Evolutionary conservation across 1,284 basidiomycete species (phyloP), one percentile per base, ranked within the genome.

Genomic region (Marasmius sp.): DNA sequence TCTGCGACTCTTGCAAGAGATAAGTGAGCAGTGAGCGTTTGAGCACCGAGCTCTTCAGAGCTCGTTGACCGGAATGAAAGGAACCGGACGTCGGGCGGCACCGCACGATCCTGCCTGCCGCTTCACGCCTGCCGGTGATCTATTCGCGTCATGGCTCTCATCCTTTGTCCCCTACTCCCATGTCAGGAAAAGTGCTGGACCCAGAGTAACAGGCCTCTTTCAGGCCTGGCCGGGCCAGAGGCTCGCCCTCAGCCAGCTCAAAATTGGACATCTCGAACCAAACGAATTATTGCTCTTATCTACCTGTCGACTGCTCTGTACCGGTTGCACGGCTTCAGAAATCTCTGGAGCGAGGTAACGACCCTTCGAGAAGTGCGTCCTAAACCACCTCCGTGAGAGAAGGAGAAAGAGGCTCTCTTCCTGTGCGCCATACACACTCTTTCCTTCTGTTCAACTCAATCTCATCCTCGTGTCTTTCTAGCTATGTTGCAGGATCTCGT

Each of bases 401-500:
- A 69, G 45, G 57, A 61, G 33, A 67, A 65, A 38, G 77, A 79
- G 68, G 61, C 74, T 37, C 65, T 77, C 7, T 79, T 74, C 61
- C 68, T 78, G 77, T 78, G 56, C 58, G 75, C 67, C 38, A 12
- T 18, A 9, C 34, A n/a, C 27, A 5, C 6, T 1, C 9, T 12
- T 22, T 39, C 14, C 12, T n/a, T n/a, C 9, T 20, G 7, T 37
- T 51, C 3, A 51, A 18, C 37, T 56, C 14, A 41, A 1, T 43
- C 16, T 22, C 16, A 8, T 9, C 27, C 18, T 39, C 36, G 39
- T 33, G 41, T 54, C 33, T n/a, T 51, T 41, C 22, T 18, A 89
- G 87, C 51, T 83, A 93, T 73, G 75, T 92, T 52, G 90, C 90
- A 3, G 89, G 91, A 34, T 86, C 88, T 12, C 67, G 74, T 0